These are phyloP conservation scores for Abrus pulchellus DNA, from an alignment of 306 rosid species.

Conservation along the genomic window DNA sequence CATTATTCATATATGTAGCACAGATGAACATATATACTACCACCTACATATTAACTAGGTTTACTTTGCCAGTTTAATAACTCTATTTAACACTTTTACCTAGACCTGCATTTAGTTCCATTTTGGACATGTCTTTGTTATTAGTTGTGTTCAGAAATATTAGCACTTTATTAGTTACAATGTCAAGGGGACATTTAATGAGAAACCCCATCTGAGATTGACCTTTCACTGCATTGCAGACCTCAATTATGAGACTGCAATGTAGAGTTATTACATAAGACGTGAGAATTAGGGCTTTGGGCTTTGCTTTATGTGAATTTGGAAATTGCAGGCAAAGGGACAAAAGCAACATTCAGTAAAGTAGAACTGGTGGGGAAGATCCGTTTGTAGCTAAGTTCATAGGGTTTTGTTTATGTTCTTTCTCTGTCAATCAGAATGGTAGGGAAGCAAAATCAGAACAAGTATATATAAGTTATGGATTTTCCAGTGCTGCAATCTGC, in stretches of 20 bases:
- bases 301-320: conserved; percentile 60
- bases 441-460: conserved; percentile 37
- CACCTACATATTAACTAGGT: neutral
- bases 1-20: neutral
- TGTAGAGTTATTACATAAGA: conserved; percentile 65
- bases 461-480: conserved; percentile 38
- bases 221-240: conserved; percentile 57
- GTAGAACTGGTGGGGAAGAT: conserved; percentile 53
- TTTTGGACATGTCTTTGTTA: conserved; percentile 36
- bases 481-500: conserved; percentile 30
- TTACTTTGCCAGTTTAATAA: neutral
- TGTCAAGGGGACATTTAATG: conserved; percentile 48
- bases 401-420: conserved; percentile 64
- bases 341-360: conserved; percentile 58
- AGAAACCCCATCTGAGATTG: conserved; percentile 64
- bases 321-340: conserved; percentile 51
- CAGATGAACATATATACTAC: neutral
- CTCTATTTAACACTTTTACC: neutral
- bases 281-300: conserved; percentile 68
- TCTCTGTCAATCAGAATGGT: conserved; percentile 58
- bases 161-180: conserved; percentile 17
- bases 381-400: conserved; percentile 62
- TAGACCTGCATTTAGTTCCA: conserved; percentile 6
- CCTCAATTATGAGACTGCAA: conserved; percentile 56
- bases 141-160: conserved; percentile 22